Evolutionary conservation across 2,329 filamentous ascomycete species (phyloP).

Genomic region (Monosporascus sp.): DNA sequence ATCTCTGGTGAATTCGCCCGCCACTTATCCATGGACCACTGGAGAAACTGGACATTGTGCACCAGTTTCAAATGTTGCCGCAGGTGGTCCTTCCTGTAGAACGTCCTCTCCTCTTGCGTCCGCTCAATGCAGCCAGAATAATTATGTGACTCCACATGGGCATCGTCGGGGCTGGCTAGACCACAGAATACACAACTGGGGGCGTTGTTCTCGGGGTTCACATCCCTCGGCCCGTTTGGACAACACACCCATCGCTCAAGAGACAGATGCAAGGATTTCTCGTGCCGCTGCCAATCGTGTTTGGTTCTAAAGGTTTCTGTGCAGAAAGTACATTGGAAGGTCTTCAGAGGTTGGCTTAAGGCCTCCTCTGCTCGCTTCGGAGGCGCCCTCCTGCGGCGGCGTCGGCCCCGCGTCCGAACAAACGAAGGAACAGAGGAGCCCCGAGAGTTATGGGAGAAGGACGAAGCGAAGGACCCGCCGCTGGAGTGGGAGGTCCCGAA

Average conservation of each 20-base stretch:
- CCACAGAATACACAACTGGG: slow-evolving; percentile 57
- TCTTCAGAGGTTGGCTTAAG: slow-evolving; percentile 43
- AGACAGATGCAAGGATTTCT: slow-evolving; percentile 61
- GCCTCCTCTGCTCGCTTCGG: slow-evolving; percentile 32
- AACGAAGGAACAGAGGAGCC: slow-evolving; percentile 46
- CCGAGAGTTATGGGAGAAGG: slow-evolving; percentile 53
- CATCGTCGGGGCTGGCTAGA: slow-evolving; percentile 46
- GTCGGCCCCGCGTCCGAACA: slow-evolving; percentile 39
- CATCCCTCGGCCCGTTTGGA: slow-evolving; percentile 48
- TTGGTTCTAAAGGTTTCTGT: slow-evolving; percentile 64
- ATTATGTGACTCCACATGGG: slow-evolving; percentile 55
- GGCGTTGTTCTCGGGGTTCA: slow-evolving; percentile 55
- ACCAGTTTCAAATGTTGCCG: slow-evolving; percentile 60
- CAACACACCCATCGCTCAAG: slow-evolving; percentile 62
- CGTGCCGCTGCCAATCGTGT: slow-evolving; percentile 66
- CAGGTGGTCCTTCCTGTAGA: slow-evolving; percentile 63
- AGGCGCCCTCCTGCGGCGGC: slow-evolving; percentile 43
- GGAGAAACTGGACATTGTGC: slow-evolving; percentile 55
- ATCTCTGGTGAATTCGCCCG: slow-evolving; percentile 56
- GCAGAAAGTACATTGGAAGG: slow-evolving; percentile 64
- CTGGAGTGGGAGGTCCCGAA: slow-evolving; percentile 57
- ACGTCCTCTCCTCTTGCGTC: slow-evolving; percentile 54
- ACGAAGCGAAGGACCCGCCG: slow-evolving; percentile 52
- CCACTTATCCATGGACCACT: slow-evolving; percentile 62
- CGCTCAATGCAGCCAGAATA: slow-evolving; percentile 63